Conservation (phyloP, 306 rosid genomes). For the Vigna angularis region DNA sequence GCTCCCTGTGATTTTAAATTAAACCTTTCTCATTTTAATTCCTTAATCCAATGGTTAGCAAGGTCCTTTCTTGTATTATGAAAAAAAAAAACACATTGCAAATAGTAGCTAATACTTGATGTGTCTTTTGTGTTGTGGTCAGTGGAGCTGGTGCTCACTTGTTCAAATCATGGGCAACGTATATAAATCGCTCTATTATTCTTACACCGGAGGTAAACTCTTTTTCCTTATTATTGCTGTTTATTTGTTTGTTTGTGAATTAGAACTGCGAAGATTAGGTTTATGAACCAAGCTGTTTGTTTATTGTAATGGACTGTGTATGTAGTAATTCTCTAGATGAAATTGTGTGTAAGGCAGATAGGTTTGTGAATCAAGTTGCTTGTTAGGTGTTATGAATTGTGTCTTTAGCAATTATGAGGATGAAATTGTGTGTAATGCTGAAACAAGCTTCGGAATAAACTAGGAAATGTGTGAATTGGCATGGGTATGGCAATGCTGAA, state of each 20-base stretch:
- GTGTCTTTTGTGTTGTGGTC: conserved; percentile 38
- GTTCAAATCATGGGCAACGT: conserved; percentile 88
- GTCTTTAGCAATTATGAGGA: neutral
- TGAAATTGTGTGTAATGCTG: neutral
- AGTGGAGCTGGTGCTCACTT: conserved; percentile 99
- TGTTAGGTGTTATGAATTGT: neutral
- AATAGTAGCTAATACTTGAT: conserved; percentile 22
- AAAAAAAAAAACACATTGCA: neutral
- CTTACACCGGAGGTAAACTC: conserved; percentile 87
- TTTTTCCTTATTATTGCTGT: neutral
- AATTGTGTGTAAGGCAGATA: neutral
- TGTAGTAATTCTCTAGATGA: neutral
- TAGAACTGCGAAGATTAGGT: neutral
- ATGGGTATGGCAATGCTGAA: neutral
- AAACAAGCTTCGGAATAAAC: neutral
- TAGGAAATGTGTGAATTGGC: conserved; percentile 7
- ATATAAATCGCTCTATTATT: conserved; percentile 87
- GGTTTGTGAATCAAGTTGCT: neutral
- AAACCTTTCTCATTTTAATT: no score
- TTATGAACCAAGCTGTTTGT: neutral
- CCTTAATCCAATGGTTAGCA: no score
- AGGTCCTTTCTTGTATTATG: neutral
- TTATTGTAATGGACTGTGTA: neutral
- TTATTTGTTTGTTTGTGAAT: conserved; percentile 16
- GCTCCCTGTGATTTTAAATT: no score